Evolutionary conservation across 1,139 yeast species (phyloP).

Genomic region (Yamadazyma siamensis): DNA sequence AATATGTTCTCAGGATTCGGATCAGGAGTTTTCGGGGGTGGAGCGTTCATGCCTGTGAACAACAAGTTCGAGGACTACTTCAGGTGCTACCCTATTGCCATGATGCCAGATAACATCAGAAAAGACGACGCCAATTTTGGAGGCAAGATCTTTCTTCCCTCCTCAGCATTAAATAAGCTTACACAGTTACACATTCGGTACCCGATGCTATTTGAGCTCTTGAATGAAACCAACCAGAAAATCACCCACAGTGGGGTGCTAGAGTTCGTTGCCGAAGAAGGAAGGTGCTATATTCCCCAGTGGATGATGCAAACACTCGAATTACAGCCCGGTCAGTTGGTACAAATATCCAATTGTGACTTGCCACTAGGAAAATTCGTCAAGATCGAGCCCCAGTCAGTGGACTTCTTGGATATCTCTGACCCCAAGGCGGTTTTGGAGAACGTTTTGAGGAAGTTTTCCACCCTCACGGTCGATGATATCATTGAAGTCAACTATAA

Average conservation of each 20-base stretch:
- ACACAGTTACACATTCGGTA: conserved; percentile 85
- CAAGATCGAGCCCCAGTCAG: conserved; percentile 92
- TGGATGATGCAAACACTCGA: conserved; percentile 91
- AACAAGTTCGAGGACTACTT: conserved; percentile 70
- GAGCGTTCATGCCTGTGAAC: conserved; percentile 28
- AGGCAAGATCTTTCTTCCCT: conserved; percentile 95
- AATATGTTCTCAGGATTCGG: conserved; percentile 49
- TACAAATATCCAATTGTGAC: conserved; percentile 74
- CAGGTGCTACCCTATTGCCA: conserved; percentile 86
- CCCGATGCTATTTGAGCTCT: conserved; percentile 89
- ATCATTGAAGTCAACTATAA: conserved; percentile 84
- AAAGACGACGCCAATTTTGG: conserved; percentile 87
- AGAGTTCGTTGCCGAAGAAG: conserved; percentile 97
- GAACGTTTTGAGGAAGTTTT: conserved; percentile 82
- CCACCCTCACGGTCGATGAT: conserved; percentile 84
- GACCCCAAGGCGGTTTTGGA: conserved; percentile 98
- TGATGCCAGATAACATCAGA: conserved; percentile 82
- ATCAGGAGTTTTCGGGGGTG: conserved; percentile 34
- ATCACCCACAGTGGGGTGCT: conserved; percentile 89
- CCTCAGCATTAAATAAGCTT: conserved; percentile 83
- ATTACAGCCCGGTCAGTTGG: conserved; percentile 72
- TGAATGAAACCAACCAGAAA: conserved; percentile 56
- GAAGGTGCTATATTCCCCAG: conserved; percentile 88
- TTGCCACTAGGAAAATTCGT: conserved; percentile 85
- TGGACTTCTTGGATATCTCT: conserved; percentile 85